Conservation (phyloP, 2,329 filamentous ascomycete species). For the Paecilomyces niveus region DNA sequence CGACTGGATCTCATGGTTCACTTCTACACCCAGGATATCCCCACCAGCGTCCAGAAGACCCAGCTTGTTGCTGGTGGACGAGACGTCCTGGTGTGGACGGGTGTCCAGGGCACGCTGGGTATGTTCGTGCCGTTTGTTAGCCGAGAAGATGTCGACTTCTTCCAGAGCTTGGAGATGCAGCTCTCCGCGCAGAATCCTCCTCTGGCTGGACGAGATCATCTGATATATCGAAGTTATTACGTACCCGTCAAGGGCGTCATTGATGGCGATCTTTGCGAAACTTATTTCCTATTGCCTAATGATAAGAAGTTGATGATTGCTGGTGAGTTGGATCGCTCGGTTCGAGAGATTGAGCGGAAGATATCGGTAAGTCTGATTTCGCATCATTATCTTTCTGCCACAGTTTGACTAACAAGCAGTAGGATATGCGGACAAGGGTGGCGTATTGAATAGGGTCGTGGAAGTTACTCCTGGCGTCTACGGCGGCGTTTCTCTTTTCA, state of each 20-base stretch:
- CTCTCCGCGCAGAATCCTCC: conserved; percentile 81
- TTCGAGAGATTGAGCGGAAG: conserved; percentile 92
- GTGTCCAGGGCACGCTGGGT: conserved; percentile 88
- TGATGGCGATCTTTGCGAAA: conserved; percentile 92
- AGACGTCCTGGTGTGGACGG: conserved; percentile 87
- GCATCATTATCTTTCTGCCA: background rate
- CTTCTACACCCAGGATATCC: conserved; percentile 86
- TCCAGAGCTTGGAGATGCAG: conserved; percentile 86
- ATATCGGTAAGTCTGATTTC: conserved; percentile 55
- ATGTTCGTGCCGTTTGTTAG: conserved; percentile 86
- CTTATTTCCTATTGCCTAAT: conserved; percentile 72
- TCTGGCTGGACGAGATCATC: conserved; percentile 83
- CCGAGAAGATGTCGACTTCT: conserved; percentile 94
- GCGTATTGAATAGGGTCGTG: conserved; percentile 38
- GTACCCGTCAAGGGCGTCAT: conserved; percentile 94
- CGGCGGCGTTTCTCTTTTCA: conserved; percentile 4
- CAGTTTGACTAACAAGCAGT: conserved; percentile 10
- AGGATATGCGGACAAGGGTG: conserved; percentile 53
- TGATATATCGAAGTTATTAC: conserved; percentile 94
- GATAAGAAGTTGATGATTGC: conserved; percentile 96
- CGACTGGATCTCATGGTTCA: conserved; percentile 80
- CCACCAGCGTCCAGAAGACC: conserved; percentile 82
- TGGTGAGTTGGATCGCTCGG: conserved; percentile 80
- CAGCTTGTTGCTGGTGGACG: conserved; percentile 85
- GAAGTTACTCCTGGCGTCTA: conserved; percentile 3